Conservation (phyloP, 139 green algal genomes). For the Picochlorum sp. region DNA sequence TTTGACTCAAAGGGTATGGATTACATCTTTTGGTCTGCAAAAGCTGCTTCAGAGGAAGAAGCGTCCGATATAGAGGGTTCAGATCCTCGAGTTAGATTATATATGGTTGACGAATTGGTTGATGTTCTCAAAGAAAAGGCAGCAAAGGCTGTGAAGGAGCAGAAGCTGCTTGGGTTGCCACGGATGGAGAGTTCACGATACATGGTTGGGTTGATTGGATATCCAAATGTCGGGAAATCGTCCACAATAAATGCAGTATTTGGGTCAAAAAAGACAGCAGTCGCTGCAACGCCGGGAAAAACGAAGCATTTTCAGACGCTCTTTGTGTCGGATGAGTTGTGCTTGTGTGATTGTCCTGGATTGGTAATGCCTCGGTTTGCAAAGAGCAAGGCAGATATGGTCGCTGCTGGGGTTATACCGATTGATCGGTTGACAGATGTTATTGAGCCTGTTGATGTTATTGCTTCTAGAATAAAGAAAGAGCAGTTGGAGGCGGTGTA, state of each 20-base stretch:
- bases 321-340: conserved; percentile 59
- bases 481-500: conserved; percentile 67
- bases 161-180: conserved; percentile 4
- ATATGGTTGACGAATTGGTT: conserved; percentile 42
- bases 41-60: conserved; percentile 36
- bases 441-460: conserved; percentile 56
- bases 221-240: conserved; percentile 96
- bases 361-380: conserved; percentile 92
- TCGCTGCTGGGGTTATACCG: conserved; percentile 88
- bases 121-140: conserved; percentile 23
- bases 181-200: conserved; percentile 24
- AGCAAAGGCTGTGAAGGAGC: conserved; percentile 18
- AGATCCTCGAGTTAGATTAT: conserved; percentile 29
- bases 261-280: conserved; percentile 90
- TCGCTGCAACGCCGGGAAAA: conserved; percentile 92
- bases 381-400: conserved; percentile 85
- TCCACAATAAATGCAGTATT: conserved; percentile 93
- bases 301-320: conserved; percentile 99
- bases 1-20: conserved; percentile 57
- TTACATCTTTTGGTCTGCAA: conserved; percentile 78
- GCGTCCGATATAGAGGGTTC: neutral
- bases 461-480: conserved; percentile 42
- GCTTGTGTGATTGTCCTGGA: conserved; percentile 84
- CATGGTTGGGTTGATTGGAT: conserved; percentile 86
- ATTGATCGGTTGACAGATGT: conserved; percentile 95